Percentiles rank a stretch among this genome's conserved stretches.
Evolutionary conservation across 139 green algal species (phyloP).

Genomic region (Chlorella ohadii): DNA sequence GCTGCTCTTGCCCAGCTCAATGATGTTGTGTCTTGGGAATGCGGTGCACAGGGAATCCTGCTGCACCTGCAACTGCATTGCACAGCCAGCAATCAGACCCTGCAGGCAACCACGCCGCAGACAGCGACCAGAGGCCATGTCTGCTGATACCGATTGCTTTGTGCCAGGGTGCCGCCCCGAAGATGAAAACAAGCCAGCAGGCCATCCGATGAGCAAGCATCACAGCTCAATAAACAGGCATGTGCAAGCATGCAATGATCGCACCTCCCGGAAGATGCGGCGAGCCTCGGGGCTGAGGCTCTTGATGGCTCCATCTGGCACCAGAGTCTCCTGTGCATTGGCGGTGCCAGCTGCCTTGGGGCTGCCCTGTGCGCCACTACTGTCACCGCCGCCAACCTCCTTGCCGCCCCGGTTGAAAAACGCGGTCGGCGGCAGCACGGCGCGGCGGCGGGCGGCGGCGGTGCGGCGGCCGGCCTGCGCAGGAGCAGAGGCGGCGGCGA

Average conservation of each 20-base stretch:
- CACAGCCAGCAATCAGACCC: too few species aligned
- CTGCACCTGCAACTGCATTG: neutral
- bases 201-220: too few species aligned
- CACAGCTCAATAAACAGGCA: too few species aligned
- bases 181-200: too few species aligned
- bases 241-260: neutral
- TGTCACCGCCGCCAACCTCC: neutral
- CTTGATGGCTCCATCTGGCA: slow-evolving; percentile 24
- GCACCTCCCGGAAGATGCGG: slow-evolving; percentile 41
- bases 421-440: neutral
- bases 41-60: too few species aligned
- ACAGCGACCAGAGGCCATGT: too few species aligned
- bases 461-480: neutral
- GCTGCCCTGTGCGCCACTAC: neutral
- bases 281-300: slow-evolving; percentile 35
- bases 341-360: neutral
- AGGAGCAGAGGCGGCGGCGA: neutral
- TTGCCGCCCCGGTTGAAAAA: slow-evolving; percentile 4
- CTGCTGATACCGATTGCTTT: too few species aligned
- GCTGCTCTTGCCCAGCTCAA: too few species aligned
- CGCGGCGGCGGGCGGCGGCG: neutral
- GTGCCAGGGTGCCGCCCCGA: too few species aligned
- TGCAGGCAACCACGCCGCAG: too few species aligned
- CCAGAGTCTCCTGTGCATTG: slow-evolving; percentile 16
- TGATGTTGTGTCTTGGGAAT: too few species aligned